These are phyloP conservation scores for Cardiospermum halicacabum DNA, from an alignment of 345 rosid species.

Conservation along the genomic window DNA sequence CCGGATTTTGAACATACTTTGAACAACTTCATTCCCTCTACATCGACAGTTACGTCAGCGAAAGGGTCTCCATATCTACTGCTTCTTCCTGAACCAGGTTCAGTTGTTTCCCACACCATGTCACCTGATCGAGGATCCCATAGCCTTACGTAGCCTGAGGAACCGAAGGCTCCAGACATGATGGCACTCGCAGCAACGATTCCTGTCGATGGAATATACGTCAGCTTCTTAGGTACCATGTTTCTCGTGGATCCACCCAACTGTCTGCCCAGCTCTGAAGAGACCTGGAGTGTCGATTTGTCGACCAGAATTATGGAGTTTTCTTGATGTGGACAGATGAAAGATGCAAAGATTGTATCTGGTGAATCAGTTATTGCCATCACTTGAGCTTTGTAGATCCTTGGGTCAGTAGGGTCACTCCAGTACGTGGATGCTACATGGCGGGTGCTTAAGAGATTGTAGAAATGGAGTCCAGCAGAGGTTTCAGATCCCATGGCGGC, in stretches of 20 bases:
- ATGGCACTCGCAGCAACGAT: conserved; percentile 50
- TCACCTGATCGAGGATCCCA: conserved; percentile 73
- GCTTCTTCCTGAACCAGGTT: conserved; percentile 93
- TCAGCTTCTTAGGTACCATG: conserved; percentile 58
- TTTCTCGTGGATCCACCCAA: conserved; percentile 62
- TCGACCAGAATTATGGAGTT: conserved; percentile 65
- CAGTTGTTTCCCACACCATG: conserved; percentile 83
- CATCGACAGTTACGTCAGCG: conserved; percentile 70
- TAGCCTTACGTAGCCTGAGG: conserved; percentile 70
- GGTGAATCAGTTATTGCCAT: conserved; percentile 56
- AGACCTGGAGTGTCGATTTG: conserved; percentile 69
- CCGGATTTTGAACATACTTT: conserved; percentile 89
- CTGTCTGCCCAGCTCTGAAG: conserved; percentile 56
- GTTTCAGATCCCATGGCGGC: conserved; percentile 68
- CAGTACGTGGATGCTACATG: conserved; percentile 69
- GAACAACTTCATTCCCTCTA: conserved; percentile 44
- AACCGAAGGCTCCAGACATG: conserved; percentile 72
- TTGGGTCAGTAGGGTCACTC: conserved; percentile 77
- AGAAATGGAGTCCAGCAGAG: conserved; percentile 77
- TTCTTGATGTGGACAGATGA: conserved; percentile 76
- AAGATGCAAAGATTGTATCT: conserved; percentile 55
- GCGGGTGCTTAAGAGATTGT: conserved; percentile 52
- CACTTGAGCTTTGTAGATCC: conserved; percentile 72
- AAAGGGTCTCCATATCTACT: conserved; percentile 84
- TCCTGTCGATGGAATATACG: conserved; percentile 55